These are phyloP conservation scores for Leccinum truebloodii DNA, from an alignment of 768 basidiomycete genomes.

Conservation along the genomic window DNA sequence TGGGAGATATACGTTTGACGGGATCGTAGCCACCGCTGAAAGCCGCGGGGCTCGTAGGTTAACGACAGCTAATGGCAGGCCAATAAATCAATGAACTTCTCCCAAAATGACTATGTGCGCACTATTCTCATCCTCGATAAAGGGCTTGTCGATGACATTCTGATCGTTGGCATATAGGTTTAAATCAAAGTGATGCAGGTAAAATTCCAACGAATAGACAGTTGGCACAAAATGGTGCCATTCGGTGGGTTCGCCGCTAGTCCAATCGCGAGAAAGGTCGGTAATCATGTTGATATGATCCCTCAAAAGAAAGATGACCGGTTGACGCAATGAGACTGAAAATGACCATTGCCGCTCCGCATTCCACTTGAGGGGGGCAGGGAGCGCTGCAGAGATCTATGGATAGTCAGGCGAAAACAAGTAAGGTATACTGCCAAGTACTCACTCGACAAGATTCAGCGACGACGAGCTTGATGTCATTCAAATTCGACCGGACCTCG, in stretches of 20 bases:
- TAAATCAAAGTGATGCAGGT: slow-evolving; percentile 73
- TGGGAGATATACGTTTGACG: slow-evolving; percentile 72
- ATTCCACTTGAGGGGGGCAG: slow-evolving; percentile 83
- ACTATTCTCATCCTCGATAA: slow-evolving; percentile 85
- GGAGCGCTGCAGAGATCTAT: slow-evolving; percentile 72
- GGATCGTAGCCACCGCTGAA: slow-evolving; percentile 53
- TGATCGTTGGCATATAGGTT: slow-evolving; percentile 92
- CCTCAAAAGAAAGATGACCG: slow-evolving; percentile 76
- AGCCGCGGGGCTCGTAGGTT: slow-evolving; percentile 61
- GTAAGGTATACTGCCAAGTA: slow-evolving; percentile 14
- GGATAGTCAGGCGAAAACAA: slow-evolving; percentile 7
- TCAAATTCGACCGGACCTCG: slow-evolving; percentile 81
- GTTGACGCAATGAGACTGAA: slow-evolving; percentile 67
- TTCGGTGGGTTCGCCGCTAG: slow-evolving; percentile 75
- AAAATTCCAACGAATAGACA: slow-evolving; percentile 68
- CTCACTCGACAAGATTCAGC: slow-evolving; percentile 79
- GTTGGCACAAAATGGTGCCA: slow-evolving; percentile 85
- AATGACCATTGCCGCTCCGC: slow-evolving; percentile 77
- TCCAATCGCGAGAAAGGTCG: slow-evolving; percentile 93
- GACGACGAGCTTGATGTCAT: slow-evolving; percentile 76
- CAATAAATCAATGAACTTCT: not conserved
- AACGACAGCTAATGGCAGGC: slow-evolving; percentile 60
- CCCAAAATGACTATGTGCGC: slow-evolving; percentile 10
- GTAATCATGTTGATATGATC: slow-evolving; percentile 95
- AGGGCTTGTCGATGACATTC: slow-evolving; percentile 92